Base-by-base conservation (phyloP, 2,329 filamentous ascomycete species). In the Lasiodiplodia gonubiensis region DNA sequence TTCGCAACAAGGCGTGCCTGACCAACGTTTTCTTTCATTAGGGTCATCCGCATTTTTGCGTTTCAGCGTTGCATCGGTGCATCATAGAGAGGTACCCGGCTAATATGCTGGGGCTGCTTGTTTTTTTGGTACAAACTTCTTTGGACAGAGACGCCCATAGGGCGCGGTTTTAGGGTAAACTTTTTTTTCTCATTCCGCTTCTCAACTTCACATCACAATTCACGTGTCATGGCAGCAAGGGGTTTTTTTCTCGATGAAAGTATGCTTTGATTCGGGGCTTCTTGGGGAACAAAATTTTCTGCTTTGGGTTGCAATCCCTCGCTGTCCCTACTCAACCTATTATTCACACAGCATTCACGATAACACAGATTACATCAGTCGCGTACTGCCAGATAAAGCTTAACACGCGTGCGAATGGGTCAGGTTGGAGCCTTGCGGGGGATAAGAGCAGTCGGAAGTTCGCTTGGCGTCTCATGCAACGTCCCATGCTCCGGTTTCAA, bases 21-120 rank as follows among this genome's bases (percentile, higher is more conserved):
- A 37, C 59, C 59, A 49, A 51, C 42, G 12, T 51, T 63, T 63
- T 51, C 59, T 42, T 42, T 30, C 54, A 39, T 57, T 64, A 37
- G 35, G 42, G 59, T 46, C 59, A 52, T 51, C 14, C 46, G 52
- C 52, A 66, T 57, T 51, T 46, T 66, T 54, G 52, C 52, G 42
- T 66, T 66, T 66, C 52, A 66, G 64, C 64, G 64, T 57, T 66
- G 64, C 64, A 65, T 65, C 51, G 51, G 35, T 65, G 63, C 63
- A 55, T 66, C 64, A 66, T 66, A 66, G 64, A 65, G 33, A 46
- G 61, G 61, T 60, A 39, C 25, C 30, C 39, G 37, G 55, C 37
- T 16, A 60, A 60, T 33, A 46, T 42, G 37, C 23, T 21, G 59
- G 53, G 46, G n/a, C 59, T 63, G 30, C 30, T 37, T 63, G 59